Conservation (phyloP, 495 filamentous ascomycete species). For the Aspergillus mulundensis region DNA sequence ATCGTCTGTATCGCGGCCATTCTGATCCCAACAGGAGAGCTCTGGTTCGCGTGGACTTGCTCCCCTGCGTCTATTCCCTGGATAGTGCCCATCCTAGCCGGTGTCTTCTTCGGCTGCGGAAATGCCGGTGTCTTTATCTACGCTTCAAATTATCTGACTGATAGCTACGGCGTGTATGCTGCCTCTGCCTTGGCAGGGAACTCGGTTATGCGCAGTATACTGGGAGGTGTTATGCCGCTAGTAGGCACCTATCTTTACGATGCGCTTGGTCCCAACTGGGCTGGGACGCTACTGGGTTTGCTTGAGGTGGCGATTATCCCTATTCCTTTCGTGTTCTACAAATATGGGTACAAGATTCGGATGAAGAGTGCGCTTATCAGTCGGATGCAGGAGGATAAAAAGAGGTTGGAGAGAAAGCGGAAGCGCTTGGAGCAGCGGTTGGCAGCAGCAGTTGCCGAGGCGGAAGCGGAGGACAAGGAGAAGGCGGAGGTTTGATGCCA, state of each 20-base stretch:
- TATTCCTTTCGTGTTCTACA: conserved; percentile 24
- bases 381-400: conserved; percentile 25
- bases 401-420: conserved; percentile 19
- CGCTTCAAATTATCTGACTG: conserved; percentile 69
- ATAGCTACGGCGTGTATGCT: conserved; percentile 71
- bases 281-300: conserved; percentile 50
- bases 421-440: conserved; percentile 15
- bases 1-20: conserved; percentile 66
- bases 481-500: conserved; percentile 15
- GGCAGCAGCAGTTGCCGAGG: background rate
- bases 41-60: conserved; percentile 80
- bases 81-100: conserved; percentile 69
- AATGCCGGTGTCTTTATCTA: conserved; percentile 78
- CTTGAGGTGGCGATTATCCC: conserved; percentile 23
- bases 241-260: conserved; percentile 69
- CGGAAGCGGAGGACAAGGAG: conserved; percentile 5
- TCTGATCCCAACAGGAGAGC: conserved; percentile 63
- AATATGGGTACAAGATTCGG: conserved; percentile 23
- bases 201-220: conserved; percentile 56
- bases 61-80: conserved; percentile 64
- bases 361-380: conserved; percentile 19
- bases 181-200: conserved; percentile 77
- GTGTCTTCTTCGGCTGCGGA: conserved; percentile 71
- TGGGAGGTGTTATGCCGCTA: conserved; percentile 70
- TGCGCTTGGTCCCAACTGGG: conserved; percentile 67